A percentile compares a stretch with the other conserved stretches of the same genome.
phyloP scores from a whole-genome alignment of 352 stramenopile species.

The Poterioochromonas sp. region DNA sequence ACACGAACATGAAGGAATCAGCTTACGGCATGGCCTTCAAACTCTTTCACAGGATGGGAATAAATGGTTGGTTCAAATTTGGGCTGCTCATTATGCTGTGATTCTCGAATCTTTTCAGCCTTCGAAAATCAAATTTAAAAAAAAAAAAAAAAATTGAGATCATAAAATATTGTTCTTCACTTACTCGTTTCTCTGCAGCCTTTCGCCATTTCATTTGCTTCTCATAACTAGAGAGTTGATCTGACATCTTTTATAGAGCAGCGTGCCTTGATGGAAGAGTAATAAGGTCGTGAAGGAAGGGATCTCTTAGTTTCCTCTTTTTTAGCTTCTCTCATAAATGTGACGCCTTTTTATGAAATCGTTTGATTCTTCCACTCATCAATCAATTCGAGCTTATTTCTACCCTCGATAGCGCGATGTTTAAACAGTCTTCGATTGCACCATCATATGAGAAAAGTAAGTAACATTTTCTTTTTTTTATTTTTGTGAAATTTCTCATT shows the following conservation, averaged over 20 bases:
- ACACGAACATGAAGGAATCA: not conserved
- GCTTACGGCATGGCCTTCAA: not conserved
- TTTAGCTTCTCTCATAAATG: no score
- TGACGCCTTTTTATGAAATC: no score
- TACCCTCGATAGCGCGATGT: no score
- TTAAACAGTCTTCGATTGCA: no score
- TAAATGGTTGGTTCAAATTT: not conserved
- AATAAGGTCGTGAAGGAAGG: no score
- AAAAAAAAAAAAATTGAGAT: not conserved
- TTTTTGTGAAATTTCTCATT: not conserved
- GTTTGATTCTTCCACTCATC: no score
- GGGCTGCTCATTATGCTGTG: not conserved
- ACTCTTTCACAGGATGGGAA: not conserved
- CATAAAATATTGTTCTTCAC: not conserved
- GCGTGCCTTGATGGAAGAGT: no score
- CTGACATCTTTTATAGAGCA: no score
- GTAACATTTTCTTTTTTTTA: not conserved
- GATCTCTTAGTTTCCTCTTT: no score
- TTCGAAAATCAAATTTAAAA: not conserved
- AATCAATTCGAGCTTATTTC: no score
- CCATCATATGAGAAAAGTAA: slow-evolving; percentile 24
- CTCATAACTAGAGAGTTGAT: not conserved
- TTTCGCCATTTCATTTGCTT: slow-evolving; percentile 5
- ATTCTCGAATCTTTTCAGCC: not conserved
- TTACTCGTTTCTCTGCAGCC: not conserved